Evolutionary conservation across 2,329 filamentous ascomycete genomes (phyloP), one percentile per base, ranked within the genome.

Genomic region (Thyridium curvatum): DNA sequence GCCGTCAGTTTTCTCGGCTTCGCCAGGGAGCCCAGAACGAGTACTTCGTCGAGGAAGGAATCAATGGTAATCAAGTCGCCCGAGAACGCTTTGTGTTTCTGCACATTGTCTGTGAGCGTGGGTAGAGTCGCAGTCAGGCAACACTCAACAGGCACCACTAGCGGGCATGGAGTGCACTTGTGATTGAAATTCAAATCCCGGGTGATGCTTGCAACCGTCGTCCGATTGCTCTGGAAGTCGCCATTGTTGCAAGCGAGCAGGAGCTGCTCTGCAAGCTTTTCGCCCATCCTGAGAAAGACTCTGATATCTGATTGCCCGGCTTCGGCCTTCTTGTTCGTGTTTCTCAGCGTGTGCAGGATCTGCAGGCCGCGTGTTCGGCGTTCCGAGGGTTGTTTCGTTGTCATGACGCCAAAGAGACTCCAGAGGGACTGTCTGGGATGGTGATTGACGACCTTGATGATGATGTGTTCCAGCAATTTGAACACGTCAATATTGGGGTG

Each of bases 371-470:
- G 65, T 12, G 59, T 58, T 44, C 68, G 70, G 42, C 91, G 77
- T 38, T 91, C 84, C 12, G 68, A 66, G 2, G 74, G 71, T 44
- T 88, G 82, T 26, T 75, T 85, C 1, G 87, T 86, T 41, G 91
- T 91, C 50, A 89, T 82, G 33, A 96, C 82, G 8, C 90, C 87
- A 39, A 97, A 77, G 29, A 98, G 66, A 52, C 84, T 86, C 94
- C 93, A 99, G 18, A 97, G 62, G 1, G 90, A 84, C 60, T 98
- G 93, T 44, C 86, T 87, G 1, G 93, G 91, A 59, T 96, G 86
- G n/a, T 79, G 72, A 32, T 80, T 74, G 8, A 94, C 82, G n/a
- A 96, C 87, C 56, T 86, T 91, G 44, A 84, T 67, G 40, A 98
- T 89, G 48, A 97, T 91, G 28, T 74, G 73, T 38, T 82, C 78